Percentiles rank a stretch among this genome's conserved stretches.
phyloP scores from a whole-genome alignment of 495 filamentous ascomycete species.

The Trichocladium uniseriatum region DNA sequence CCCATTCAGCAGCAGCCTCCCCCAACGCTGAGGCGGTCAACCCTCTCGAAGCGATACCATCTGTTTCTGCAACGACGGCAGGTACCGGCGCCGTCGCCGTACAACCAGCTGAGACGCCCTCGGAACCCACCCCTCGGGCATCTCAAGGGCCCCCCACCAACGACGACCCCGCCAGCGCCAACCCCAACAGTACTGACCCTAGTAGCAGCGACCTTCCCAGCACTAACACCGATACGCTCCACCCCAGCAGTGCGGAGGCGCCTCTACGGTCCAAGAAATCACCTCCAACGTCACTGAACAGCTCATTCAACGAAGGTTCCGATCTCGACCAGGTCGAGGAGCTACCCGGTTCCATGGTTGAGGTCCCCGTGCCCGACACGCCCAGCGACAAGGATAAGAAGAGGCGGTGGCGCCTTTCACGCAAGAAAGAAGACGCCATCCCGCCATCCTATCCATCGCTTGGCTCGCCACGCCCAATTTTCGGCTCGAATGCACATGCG shows the following conservation, averaged over 20 bases:
- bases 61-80: slow-evolving; percentile 20
- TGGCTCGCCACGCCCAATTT: slow-evolving; percentile 38
- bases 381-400: slow-evolving; percentile 59
- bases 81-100: slow-evolving; percentile 13
- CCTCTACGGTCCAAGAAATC: slow-evolving; percentile 55
- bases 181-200: not conserved
- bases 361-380: slow-evolving; percentile 37
- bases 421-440: slow-evolving; percentile 42
- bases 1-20: slow-evolving; percentile 33
- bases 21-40: slow-evolving; percentile 30
- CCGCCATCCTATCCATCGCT: slow-evolving; percentile 25
- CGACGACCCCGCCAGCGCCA: not conserved
- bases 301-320: slow-evolving; percentile 67
- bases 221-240: not conserved
- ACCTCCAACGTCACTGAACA: slow-evolving; percentile 59
- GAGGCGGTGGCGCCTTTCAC: slow-evolving; percentile 68
- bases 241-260: slow-evolving; percentile 32
- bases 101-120: slow-evolving; percentile 21
- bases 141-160: slow-evolving; percentile 29
- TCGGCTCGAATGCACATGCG: slow-evolving; percentile 54
- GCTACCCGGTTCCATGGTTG: slow-evolving; percentile 20
- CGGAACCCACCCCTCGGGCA: slow-evolving; percentile 28
- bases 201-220: not conserved
- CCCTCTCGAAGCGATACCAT: slow-evolving; percentile 28
- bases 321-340: slow-evolving; percentile 67